Conservation (phyloP, 1,284 basidiomycete species). For the Irpex sp. region DNA sequence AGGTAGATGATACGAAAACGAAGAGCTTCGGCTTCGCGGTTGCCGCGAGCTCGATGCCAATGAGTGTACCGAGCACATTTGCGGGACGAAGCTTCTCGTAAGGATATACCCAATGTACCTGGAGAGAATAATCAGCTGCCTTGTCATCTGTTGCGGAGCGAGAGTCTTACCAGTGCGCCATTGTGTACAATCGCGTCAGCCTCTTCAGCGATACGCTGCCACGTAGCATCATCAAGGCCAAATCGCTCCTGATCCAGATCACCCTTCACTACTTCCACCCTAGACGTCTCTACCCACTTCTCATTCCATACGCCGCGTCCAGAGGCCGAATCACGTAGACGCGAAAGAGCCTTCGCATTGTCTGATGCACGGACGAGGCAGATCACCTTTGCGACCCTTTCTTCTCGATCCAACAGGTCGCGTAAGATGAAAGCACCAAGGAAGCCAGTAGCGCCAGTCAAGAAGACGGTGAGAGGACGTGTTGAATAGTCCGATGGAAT, state of each 20-base stretch:
- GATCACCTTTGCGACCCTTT: constrained; percentile 81
- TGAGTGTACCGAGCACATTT: constrained; percentile 90
- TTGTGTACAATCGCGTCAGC: constrained; percentile 92
- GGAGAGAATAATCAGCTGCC: constrained; percentile 2
- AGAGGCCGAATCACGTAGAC: constrained; percentile 75
- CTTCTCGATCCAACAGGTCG: constrained; percentile 65
- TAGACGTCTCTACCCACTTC: constrained; percentile 69
- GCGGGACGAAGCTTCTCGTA: constrained; percentile 91
- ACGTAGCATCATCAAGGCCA: constrained; percentile 67
- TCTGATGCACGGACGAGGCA: constrained; percentile 84
- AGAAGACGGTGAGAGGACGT: constrained; percentile 75
- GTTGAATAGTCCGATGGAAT: constrained; percentile 50
- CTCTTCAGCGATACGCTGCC: constrained; percentile 70
- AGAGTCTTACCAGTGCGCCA: constrained; percentile 79
- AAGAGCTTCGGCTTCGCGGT: constrained; percentile 76
- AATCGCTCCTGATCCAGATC: constrained; percentile 80
- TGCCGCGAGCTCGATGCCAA: constrained; percentile 78
- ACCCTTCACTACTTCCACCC: constrained; percentile 85
- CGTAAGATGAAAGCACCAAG: constrained; percentile 90
- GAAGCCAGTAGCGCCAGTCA: constrained; percentile 98
- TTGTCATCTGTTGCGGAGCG: neutral
- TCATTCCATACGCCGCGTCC: constrained; percentile 94
- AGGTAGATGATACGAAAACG: constrained; percentile 94
- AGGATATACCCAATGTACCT: constrained; percentile 99
- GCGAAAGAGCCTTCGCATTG: constrained; percentile 59